Base-by-base conservation (phyloP, 2,329 filamentous ascomycete species). In the Neoscytalidium dimidiatum region DNA sequence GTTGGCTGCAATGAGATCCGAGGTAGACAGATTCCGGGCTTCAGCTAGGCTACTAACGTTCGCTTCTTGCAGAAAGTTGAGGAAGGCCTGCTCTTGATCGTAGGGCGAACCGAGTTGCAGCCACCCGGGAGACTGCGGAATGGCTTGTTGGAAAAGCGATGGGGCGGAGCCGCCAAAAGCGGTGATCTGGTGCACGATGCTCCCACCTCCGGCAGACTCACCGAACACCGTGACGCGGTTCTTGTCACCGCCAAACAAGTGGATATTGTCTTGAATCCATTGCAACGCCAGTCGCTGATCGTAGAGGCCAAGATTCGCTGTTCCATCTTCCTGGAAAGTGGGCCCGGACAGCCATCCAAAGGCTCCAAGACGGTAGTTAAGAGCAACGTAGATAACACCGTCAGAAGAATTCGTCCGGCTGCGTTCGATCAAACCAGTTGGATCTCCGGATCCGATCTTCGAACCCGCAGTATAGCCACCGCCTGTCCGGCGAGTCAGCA, bases 301-400 rank as follows among this genome's bases (percentile, higher is more conserved):
- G 49, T 74, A 69, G 11, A 80, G 66, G 0, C 70, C 77, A 17
- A 74, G 63, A 56, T 80, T 80, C 49, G 71, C 69, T 1, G 70
- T 68, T 31, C 75, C 76, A 26, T 74, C 75, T 56, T 76, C 71
- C 46, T 76, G 71, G 62, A 70, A 77, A 0, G 71, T 72, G 3
- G 76, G 74, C 1, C 77, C 77, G 9, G 72, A 67, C 35, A 68
- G 67, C 66, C 70, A 79, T 19, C 78, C 77, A 44, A 78, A 67
- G 9, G 75, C 75, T 23, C 82, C 82, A 0, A 83, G 72, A 17
- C 81, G 74, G 68, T 83, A 84, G 69, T 84, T 84, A n/a, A 83
- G 51, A 2, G 80, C 71, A 4, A 85, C 82, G 66, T 78, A 81
- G 23, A 85, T 77, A 7, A 84, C 72, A 17, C 62, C 64, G 14